Base-by-base conservation (phyloP, 176 grass and related monocot species). In the Carex kokanica region DNA sequence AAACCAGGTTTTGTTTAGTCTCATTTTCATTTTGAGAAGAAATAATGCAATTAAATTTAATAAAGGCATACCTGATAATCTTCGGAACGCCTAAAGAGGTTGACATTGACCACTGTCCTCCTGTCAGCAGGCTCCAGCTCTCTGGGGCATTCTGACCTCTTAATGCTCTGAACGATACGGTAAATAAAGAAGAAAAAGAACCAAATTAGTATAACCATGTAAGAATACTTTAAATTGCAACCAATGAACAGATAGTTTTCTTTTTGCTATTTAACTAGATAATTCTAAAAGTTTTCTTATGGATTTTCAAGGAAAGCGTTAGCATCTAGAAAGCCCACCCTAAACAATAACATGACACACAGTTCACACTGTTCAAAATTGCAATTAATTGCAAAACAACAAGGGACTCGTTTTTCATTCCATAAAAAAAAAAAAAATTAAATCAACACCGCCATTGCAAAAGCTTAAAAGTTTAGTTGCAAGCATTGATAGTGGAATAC, bases 71-170 rank as follows among this genome's bases (percentile, higher is more conserved):
- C 96, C 80, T 24, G 77, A 36, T 87, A 95, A 86, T 95, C 89
- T 83, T 86, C 93, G 2, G 5, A 8, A 70, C 75, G 90, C 80
- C 92, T 90, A 38, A 90, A 86, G 71, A 99, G 91, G 71, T 93
- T 93, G 25, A 99, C 96, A 88, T 90, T 68, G 82, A 95, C 91
- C 29, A 80, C 54, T 52, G 92, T 80, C 27, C 83, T 93, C 87
- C 80, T 88, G 82, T 99, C 93, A 70, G 86, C 43, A 86, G 96
- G 96, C 17, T 87, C 85, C 51, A 99, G 89, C 70, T 99, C 96
- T 60, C 34, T 77, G 24, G 96, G 96, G 56, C 93, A 99, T 87
- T 90, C 88, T 24, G 89, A 93, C 78, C 63, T 83, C 86, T 66
- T 89, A 84, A 95, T 95, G 78, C 96, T 93, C 93, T 99, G 80